A percentile compares a stretch with the other conserved stretches of the same genome.
phyloP scores from a whole-genome alignment of 1,284 basidiomycete genomes.

The Ceratorhiza oryzae-sativae region DNA sequence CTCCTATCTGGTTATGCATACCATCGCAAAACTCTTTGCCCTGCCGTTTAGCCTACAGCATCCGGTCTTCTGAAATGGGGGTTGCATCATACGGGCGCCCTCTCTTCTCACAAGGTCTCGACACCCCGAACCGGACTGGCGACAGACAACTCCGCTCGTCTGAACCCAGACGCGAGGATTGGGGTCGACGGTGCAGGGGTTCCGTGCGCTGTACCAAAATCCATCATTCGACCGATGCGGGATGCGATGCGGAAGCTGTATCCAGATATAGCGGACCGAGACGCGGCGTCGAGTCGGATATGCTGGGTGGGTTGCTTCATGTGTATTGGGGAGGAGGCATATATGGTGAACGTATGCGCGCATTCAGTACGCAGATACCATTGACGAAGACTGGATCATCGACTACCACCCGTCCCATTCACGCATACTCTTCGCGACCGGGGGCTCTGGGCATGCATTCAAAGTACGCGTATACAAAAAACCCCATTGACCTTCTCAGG shows the following conservation, averaged over 20 bases:
- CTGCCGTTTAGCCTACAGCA: conserved; percentile 65
- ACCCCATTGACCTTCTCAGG: conserved; percentile 3
- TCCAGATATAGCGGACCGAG: conserved; percentile 73
- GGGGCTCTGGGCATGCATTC: conserved; percentile 82
- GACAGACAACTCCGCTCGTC: conserved; percentile 36
- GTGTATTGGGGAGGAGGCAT: neutral
- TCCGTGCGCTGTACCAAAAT: conserved; percentile 62
- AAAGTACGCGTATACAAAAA: conserved; percentile 68
- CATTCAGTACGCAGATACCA: conserved; percentile 71
- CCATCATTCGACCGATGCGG: conserved; percentile 60
- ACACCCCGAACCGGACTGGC: conserved; percentile 27
- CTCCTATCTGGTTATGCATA: neutral
- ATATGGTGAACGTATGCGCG: conserved; percentile 47
- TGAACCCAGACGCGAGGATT: conserved; percentile 21
- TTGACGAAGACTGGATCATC: conserved; percentile 80
- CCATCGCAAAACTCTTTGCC: neutral
- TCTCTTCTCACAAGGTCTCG: conserved; percentile 23
- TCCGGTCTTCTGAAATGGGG: conserved; percentile 76
- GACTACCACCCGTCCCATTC: conserved; percentile 66
- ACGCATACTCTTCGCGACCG: conserved; percentile 73
- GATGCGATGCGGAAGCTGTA: conserved; percentile 64
- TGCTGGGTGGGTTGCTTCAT: conserved; percentile 70
- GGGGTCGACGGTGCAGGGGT: conserved; percentile 42
- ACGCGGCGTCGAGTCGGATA: conserved; percentile 72
- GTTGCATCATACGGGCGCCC: conserved; percentile 34